These are phyloP conservation scores for Salvia splendens DNA, from an alignment of 257 asterid genomes.

Conservation along the genomic window DNA sequence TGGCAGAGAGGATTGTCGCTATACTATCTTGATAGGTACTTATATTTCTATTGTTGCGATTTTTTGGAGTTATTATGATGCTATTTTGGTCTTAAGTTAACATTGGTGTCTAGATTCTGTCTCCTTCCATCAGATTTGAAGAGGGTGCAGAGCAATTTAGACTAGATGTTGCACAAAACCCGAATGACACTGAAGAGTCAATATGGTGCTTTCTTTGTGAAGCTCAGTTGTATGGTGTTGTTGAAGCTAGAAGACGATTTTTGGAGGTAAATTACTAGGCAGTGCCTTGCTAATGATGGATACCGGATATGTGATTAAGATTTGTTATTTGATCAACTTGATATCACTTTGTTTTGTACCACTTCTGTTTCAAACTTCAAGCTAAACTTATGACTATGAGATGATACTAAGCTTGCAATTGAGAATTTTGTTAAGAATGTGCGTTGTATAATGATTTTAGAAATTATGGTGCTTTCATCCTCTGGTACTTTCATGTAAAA, in stretches of 20 bases:
- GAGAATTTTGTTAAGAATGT: neutral
- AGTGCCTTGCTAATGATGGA: neutral
- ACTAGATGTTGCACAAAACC: constrained; percentile 88
- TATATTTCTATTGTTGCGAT: neutral
- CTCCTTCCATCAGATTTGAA: constrained; percentile 55
- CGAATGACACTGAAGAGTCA: constrained; percentile 97
- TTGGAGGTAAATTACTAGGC: constrained; percentile 54
- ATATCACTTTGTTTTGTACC: neutral
- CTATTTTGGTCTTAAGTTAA: constrained; percentile 15
- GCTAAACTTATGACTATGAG: neutral
- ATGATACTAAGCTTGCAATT: neutral
- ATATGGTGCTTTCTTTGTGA: constrained; percentile 99
- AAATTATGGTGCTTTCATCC: neutral
- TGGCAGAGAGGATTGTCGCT: constrained; percentile 96
- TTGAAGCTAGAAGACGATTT: constrained; percentile 78
- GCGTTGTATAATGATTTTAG: neutral
- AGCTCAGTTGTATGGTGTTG: constrained; percentile 76
- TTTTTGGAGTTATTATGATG: constrained; percentile 1
- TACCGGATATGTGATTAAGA: neutral
- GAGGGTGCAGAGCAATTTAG: constrained; percentile 91
- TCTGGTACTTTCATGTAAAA: constrained; percentile 1
- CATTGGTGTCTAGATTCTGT: constrained; percentile 16
- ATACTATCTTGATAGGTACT: constrained; percentile 84
- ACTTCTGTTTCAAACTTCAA: neutral
- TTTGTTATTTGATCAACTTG: neutral